phyloP scores from a whole-genome alignment of 1,284 basidiomycete genomes.

The Ustilago bromivora region DNA sequence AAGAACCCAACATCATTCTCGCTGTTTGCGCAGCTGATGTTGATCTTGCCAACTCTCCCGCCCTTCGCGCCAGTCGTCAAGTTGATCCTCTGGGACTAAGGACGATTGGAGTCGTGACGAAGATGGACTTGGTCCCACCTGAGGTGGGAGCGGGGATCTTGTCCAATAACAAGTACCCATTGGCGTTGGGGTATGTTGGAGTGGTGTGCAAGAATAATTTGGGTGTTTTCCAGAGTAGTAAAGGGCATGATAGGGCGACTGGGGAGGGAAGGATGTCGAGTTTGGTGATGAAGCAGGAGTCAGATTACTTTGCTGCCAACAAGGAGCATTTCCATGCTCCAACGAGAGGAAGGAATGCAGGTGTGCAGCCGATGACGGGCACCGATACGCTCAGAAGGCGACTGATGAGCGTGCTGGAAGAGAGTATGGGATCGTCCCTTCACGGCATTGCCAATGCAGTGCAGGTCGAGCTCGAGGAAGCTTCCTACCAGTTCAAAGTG shows the following conservation, averaged over 20 bases:
- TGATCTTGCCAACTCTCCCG: conserved; percentile 97
- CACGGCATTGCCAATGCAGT: conserved; percentile 97
- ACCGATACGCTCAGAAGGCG: conserved; percentile 87
- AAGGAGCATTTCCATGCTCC: conserved; percentile 77
- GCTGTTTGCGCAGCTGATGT: conserved; percentile 98
- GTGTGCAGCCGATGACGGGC: conserved; percentile 76
- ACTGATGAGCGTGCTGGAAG: conserved; percentile 96
- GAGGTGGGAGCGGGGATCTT: conserved; percentile 85
- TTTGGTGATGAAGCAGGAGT: conserved; percentile 79
- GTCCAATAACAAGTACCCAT: conserved; percentile 91
- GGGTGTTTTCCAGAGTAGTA: conserved; percentile 45
- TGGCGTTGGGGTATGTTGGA: conserved; percentile 95
- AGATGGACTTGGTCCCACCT: conserved; percentile 95
- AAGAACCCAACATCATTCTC: conserved; percentile 96
- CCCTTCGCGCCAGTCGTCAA: conserved; percentile 88
- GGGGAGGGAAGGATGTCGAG: conserved; percentile 66
- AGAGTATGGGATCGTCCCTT: conserved; percentile 93
- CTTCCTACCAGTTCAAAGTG: conserved; percentile 98
- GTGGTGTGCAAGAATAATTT: conserved; percentile 78
- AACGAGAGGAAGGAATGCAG: conserved; percentile 73
- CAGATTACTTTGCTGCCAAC: conserved; percentile 82
- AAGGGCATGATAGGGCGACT: conserved; percentile 49
- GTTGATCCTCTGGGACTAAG: conserved; percentile 94
- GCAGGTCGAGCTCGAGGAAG: conserved; percentile 94
- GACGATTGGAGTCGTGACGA: conserved; percentile 97